Conservation (phyloP, 371 early-diverging fungal species). For the Batrachochytrium dendrobatidis region DNA sequence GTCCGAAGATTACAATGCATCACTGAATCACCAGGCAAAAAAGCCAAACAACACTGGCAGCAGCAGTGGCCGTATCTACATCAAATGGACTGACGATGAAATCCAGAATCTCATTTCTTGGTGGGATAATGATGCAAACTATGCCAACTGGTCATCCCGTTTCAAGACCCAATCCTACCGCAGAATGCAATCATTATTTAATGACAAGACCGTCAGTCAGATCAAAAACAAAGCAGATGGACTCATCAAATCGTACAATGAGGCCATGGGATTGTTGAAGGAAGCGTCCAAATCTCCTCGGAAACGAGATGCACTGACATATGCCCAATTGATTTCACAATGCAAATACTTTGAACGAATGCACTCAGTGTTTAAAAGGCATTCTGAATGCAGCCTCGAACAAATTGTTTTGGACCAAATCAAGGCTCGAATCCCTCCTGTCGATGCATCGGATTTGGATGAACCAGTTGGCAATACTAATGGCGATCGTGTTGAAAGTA, state of each 20-base stretch:
- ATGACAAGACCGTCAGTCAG: neutral
- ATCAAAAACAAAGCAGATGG: neutral
- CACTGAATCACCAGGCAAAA: too few relatives aligned
- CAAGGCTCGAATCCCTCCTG: too few relatives aligned
- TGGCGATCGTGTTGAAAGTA: too few relatives aligned
- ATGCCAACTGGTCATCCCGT: neutral
- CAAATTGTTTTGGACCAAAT: neutral
- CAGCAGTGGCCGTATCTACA: constrained; percentile 1
- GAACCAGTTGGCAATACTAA: too few relatives aligned
- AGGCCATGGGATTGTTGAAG: neutral
- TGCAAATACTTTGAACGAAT: neutral
- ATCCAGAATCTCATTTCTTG: neutral
- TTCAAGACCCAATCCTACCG: constrained; percentile 1
- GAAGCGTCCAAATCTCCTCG: neutral
- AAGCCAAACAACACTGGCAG: neutral
- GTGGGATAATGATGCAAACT: neutral
- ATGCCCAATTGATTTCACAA: neutral
- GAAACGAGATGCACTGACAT: neutral
- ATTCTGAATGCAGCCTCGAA: neutral
- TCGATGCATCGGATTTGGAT: too few relatives aligned
- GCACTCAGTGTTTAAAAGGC: neutral
- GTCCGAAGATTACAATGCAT: too few relatives aligned
- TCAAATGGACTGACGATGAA: neutral
- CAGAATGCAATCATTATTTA: neutral
- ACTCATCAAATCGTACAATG: constrained; percentile 2